A percentile compares a stretch with the other conserved stretches of the same genome.
phyloP scores from a whole-genome alignment of 2,329 filamentous ascomycete genomes.

The Phaeomoniella chlamydospora region DNA sequence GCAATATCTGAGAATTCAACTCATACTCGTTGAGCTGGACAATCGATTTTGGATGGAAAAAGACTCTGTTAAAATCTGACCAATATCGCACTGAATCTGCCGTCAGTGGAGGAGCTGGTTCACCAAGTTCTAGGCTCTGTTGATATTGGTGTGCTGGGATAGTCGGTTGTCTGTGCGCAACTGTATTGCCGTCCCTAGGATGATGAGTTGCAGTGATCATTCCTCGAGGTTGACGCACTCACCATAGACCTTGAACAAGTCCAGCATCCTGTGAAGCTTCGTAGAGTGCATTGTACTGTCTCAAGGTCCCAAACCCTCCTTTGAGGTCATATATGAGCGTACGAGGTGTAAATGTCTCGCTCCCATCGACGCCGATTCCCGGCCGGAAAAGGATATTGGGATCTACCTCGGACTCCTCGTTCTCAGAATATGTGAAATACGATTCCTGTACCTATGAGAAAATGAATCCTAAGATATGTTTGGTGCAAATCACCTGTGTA shows the following conservation, averaged over 20 bases:
- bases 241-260: slow-evolving; percentile 28
- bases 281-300: slow-evolving; percentile 80
- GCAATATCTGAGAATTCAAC: slow-evolving; percentile 62
- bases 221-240: slow-evolving; percentile 6
- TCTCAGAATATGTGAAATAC: slow-evolving; percentile 76
- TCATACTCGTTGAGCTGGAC: slow-evolving; percentile 81
- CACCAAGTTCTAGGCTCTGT: slow-evolving; percentile 59
- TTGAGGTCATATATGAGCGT: slow-evolving; percentile 93
- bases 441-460: slow-evolving; percentile 51
- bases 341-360: slow-evolving; percentile 83
- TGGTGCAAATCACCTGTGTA: slow-evolving; percentile 46
- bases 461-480: not conserved
- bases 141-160: slow-evolving; percentile 67
- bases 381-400: slow-evolving; percentile 82
- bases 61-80: slow-evolving; percentile 92
- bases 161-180: slow-evolving; percentile 52
- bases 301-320: slow-evolving; percentile 76
- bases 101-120: slow-evolving; percentile 47
- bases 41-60: slow-evolving; percentile 76
- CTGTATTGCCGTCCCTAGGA: slow-evolving; percentile 12
- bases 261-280: slow-evolving; percentile 34
- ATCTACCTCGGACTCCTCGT: slow-evolving; percentile 53
- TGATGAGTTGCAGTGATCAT: not conserved
- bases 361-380: slow-evolving; percentile 67
- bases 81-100: slow-evolving; percentile 73